Evolutionary conservation across 148 eudicot genomes (phyloP).

Genomic region (Amaranthus cruentus): DNA sequence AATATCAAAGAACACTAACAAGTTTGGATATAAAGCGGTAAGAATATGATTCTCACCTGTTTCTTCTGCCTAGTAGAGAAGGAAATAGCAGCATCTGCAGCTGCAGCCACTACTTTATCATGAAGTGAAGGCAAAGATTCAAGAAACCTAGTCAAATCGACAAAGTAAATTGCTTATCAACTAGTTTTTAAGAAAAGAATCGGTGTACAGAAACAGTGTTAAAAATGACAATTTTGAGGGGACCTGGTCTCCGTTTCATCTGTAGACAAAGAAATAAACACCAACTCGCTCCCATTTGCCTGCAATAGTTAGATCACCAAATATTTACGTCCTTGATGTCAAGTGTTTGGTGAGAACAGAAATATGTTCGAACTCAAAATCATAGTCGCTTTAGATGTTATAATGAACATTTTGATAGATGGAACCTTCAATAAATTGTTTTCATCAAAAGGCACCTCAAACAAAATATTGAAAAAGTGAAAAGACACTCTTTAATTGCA

Average conservation of each 20-base stretch:
- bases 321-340: slow-evolving; percentile 2
- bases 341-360: background rate
- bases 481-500: too few relatives aligned
- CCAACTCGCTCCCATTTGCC: slow-evolving; percentile 69
- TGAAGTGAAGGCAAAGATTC: slow-evolving; percentile 71
- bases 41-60: slow-evolving; percentile 38
- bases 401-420: too few relatives aligned
- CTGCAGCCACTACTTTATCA: slow-evolving; percentile 82
- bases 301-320: slow-evolving; percentile 18
- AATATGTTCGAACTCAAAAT: background rate
- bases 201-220: background rate
- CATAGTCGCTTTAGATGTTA: background rate
- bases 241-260: slow-evolving; percentile 53
- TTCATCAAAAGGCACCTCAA: too few relatives aligned
- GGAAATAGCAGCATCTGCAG: slow-evolving; percentile 57
- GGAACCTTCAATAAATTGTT: too few relatives aligned
- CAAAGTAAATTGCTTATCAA: background rate
- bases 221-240: background rate
- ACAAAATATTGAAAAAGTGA: too few relatives aligned
- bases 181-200: background rate
- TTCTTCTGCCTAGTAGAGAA: slow-evolving; percentile 47
- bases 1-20: background rate
- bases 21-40: background rate
- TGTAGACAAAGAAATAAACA: slow-evolving; percentile 49
- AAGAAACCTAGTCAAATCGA: slow-evolving; percentile 36